Percentiles rank a stretch among this genome's conserved stretches.
Conservation (phyloP, 2,329 filamentous ascomycete species). For the Trichophyton equinum region DNA sequence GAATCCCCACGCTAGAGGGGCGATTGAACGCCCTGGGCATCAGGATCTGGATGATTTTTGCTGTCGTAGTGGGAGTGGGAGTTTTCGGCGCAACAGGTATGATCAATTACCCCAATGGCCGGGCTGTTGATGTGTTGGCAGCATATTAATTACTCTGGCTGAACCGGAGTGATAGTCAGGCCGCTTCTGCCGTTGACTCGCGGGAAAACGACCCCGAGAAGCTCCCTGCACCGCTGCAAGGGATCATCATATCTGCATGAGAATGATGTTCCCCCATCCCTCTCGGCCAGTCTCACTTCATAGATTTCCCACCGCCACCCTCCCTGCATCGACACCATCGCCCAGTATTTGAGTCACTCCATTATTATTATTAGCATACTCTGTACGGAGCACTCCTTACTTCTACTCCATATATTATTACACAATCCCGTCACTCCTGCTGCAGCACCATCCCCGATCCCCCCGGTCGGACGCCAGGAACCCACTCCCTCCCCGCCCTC, state of each 20-base stretch:
- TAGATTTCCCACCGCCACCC: background rate
- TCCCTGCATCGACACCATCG: no score
- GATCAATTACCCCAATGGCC: background rate
- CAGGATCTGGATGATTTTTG: background rate
- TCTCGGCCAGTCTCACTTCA: background rate
- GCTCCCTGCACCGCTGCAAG: background rate
- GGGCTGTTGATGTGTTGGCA: background rate
- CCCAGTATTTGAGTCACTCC: no score
- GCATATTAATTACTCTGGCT: background rate
- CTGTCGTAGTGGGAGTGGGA: background rate
- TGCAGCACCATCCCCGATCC: no score
- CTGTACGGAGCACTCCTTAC: background rate
- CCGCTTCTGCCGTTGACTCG: background rate
- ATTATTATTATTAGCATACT: no score
- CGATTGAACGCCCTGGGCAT: background rate
- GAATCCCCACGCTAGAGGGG: background rate
- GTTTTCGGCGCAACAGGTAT: no score
- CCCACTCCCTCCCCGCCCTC: no score
- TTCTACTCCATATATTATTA: background rate
- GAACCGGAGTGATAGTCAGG: background rate
- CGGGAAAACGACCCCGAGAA: background rate
- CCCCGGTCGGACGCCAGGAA: no score
- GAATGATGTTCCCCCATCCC: background rate
- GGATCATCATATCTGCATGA: background rate
- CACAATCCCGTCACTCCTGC: no score